These are phyloP conservation scores for Malania oleifera DNA, from an alignment of 164 flowering plant species.

Conservation along the genomic window DNA sequence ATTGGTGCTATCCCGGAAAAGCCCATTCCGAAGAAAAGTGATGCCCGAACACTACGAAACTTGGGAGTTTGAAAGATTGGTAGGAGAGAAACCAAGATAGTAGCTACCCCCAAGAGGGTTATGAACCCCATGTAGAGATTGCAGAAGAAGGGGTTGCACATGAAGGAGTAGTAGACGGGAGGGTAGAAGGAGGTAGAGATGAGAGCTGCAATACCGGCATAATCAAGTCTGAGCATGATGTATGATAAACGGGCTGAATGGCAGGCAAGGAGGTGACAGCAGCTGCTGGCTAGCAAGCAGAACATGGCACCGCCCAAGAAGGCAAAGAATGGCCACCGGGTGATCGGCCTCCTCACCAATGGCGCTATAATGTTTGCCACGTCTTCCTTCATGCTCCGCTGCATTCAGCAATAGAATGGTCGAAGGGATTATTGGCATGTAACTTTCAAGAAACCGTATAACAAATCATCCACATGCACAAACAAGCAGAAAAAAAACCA, in stretches of 20 bases:
- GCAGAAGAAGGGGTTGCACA: constrained; percentile 91
- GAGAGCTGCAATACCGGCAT: constrained; percentile 92
- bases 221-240: constrained; percentile 90
- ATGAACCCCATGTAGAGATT: constrained; percentile 83
- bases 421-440: no score
- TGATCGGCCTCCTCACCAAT: constrained; percentile 59
- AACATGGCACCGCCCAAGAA: constrained; percentile 99
- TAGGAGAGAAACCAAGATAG: constrained; percentile 62
- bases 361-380: constrained; percentile 78
- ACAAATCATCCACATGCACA: no score
- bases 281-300: constrained; percentile 89
- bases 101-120: constrained; percentile 65
- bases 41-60: constrained; percentile 61
- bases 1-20: constrained; percentile 75
- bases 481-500: no score
- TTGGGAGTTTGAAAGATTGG: constrained; percentile 85
- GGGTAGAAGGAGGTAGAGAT: constrained; percentile 93
- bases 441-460: no score
- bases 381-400: constrained; percentile 68
- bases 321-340: constrained; percentile 93
- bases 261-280: constrained; percentile 89
- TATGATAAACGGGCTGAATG: constrained; percentile 79
- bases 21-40: constrained; percentile 88
- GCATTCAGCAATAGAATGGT: no score
- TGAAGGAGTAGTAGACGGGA: constrained; percentile 93